Evolutionary conservation across 441 rosid genomes (phyloP), one percentile per base, ranked within the genome.

Genomic region (Populus hybrid): DNA sequence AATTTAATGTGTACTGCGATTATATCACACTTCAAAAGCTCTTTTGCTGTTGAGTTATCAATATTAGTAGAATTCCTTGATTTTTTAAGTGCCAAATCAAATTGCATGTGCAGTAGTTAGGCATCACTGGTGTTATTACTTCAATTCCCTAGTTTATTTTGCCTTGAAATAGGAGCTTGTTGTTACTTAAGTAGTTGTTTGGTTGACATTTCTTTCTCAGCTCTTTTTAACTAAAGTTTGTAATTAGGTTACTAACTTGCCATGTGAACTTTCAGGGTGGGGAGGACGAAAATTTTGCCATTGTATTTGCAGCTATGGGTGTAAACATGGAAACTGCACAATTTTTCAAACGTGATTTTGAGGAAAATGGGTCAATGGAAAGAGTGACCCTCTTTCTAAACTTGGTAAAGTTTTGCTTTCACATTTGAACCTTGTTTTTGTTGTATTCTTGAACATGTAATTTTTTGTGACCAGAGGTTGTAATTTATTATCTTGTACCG

Each of bases 261-360:
- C 68, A 65, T 34, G 42, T 75, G 23, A 32, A 63, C 76, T 80
- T 84, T 70, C 83, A 93, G 99, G 98, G 86, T 81, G 90, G 54
- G 8, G 97, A 85, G 77, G 99, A 96, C 79, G 98, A 96, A 87
- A 96, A 96, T 84, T 96, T 96, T 84, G 98, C 99, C 38, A 94
- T 96, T 83, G 98, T 94, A 7, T 96, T 96, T 78, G 98, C 98
- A 76, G 99, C 99, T 78, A 96, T 96, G 99, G 99, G 99, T 68
- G 99, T 30, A 30, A 30, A 30, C 32, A 30, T 30, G 32, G 32
- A 30, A 30, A 30, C 32, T 30, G 32, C 32, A 30, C 32, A 30
- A 3, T 30, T 30, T 30, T 30, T 30, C 32, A 30, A 30, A 30
- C 32, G 32, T 30, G 32, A 30, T 30, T 30, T 30, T 30, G 32